Conservation (phyloP, 2,329 filamentous ascomycete species). For the Aspergillus viridinutans region DNA sequence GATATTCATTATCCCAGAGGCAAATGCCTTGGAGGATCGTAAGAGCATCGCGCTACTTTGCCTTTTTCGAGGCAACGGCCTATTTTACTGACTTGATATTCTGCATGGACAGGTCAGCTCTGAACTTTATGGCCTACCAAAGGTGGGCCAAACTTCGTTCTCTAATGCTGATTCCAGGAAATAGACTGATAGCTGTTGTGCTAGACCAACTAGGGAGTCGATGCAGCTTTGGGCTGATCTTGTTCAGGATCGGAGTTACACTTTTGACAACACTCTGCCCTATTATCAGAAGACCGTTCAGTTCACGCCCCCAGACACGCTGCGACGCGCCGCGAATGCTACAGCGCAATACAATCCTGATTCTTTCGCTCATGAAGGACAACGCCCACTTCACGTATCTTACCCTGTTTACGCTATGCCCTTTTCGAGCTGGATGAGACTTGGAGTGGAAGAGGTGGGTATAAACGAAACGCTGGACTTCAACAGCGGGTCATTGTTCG, state of each 20-base stretch:
- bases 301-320: conserved; percentile 25
- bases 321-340: conserved; percentile 14
- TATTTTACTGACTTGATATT: not conserved
- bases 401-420: conserved; percentile 39
- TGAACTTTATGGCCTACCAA: conserved; percentile 35
- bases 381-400: conserved; percentile 39
- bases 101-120: conserved; percentile 20
- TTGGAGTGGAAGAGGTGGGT: conserved; percentile 40
- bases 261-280: conserved; percentile 26
- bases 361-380: conserved; percentile 27
- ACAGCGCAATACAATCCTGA: conserved; percentile 22
- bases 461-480: conserved; percentile 37
- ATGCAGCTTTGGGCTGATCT: conserved; percentile 32
- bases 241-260: conserved; percentile 29
- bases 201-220: conserved; percentile 22
- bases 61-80: not conserved
- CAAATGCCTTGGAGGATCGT: conserved; percentile 29
- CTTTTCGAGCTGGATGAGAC: conserved; percentile 35
- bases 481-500: conserved; percentile 42
- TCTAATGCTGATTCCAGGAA: not conserved
- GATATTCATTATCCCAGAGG: conserved; percentile 27
- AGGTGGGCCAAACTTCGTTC: conserved; percentile 9
- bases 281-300: conserved; percentile 26
- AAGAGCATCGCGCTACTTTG: conserved; percentile 3
- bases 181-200: not conserved